phyloP scores from a whole-genome alignment of 2,329 filamentous ascomycete genomes.

The Corniculantispora saksenae region DNA sequence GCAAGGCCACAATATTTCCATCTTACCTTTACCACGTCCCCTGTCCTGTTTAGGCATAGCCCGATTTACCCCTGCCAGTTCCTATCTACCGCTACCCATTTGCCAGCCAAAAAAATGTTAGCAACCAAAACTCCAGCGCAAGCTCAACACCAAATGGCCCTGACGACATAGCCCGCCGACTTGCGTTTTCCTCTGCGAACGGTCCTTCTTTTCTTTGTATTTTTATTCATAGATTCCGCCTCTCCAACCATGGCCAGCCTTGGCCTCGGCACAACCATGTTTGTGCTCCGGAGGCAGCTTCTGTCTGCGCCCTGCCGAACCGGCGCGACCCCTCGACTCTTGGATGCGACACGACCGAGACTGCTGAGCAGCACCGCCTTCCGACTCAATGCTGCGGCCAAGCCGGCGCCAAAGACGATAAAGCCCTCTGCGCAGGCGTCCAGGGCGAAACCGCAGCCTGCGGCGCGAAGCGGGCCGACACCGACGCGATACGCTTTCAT shows the following conservation, averaged over 20 bases:
- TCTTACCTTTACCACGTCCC: neutral
- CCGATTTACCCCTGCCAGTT: slow-evolving; percentile 9
- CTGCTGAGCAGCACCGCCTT: slow-evolving; percentile 5
- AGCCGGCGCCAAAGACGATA: neutral
- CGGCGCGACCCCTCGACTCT: neutral
- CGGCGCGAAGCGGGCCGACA: slow-evolving; percentile 22
- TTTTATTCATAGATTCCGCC: neutral
- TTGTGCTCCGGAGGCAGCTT: slow-evolving; percentile 5
- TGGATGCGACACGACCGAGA: slow-evolving; percentile 8
- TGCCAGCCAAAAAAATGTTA: slow-evolving; percentile 9
- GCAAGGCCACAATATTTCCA: neutral
- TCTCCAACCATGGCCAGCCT: neutral
- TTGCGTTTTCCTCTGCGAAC: neutral
- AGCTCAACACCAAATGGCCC: neutral
- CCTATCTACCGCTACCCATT: slow-evolving; percentile 16
- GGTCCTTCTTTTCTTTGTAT: neutral
- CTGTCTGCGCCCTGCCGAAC: slow-evolving; percentile 12
- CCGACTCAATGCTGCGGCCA: neutral
- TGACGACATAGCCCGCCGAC: neutral
- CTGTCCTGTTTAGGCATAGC: slow-evolving; percentile 7
- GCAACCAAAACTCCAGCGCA: slow-evolving; percentile 6
- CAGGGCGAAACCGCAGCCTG: neutral
- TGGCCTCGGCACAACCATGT: slow-evolving; percentile 3
- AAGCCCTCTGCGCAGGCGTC: neutral
- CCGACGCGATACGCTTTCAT: slow-evolving; percentile 47